phyloP scores from a whole-genome alignment of 208 protist genomes.

The Acanthamoeba culbertsoni region DNA sequence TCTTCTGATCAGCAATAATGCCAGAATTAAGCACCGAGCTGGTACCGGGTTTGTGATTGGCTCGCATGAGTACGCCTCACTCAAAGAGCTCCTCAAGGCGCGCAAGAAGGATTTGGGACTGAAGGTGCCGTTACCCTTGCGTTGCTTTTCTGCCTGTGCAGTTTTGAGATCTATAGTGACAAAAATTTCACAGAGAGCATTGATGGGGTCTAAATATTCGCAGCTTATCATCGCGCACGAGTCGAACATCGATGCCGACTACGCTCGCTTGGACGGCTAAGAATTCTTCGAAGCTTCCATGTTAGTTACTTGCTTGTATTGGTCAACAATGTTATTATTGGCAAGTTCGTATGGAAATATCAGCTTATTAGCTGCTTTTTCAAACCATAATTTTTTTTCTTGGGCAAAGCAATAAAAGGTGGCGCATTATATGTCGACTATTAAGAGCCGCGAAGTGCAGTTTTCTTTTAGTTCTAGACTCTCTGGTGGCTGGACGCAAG shows the following conservation, averaged over 20 bases:
- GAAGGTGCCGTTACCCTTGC: conserved; percentile 40
- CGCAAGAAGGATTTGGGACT: conserved; percentile 50
- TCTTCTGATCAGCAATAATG: background rate
- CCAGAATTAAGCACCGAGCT: conserved; percentile 57
- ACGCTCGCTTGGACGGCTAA: conserved; percentile 8
- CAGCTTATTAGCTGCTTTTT: too few relatives aligned
- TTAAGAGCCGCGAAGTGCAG: background rate
- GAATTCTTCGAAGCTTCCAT: background rate
- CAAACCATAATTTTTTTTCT: background rate
- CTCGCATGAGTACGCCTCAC: conserved; percentile 14
- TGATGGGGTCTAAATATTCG: conserved; percentile 33
- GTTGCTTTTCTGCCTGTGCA: background rate
- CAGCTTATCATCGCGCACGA: conserved; percentile 38
- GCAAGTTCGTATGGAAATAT: too few relatives aligned
- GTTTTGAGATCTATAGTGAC: background rate
- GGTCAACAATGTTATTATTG: too few relatives aligned
- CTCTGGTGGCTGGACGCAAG: background rate
- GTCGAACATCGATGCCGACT: conserved; percentile 6
- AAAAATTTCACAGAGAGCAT: background rate
- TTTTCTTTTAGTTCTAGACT: background rate
- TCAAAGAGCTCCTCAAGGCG: conserved; percentile 33
- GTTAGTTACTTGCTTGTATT: background rate
- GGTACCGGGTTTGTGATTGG: background rate
- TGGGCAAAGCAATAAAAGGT: background rate
- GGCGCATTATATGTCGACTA: background rate